Base-by-base conservation (phyloP, 164 flowering plant species). In the Malania oleifera region DNA sequence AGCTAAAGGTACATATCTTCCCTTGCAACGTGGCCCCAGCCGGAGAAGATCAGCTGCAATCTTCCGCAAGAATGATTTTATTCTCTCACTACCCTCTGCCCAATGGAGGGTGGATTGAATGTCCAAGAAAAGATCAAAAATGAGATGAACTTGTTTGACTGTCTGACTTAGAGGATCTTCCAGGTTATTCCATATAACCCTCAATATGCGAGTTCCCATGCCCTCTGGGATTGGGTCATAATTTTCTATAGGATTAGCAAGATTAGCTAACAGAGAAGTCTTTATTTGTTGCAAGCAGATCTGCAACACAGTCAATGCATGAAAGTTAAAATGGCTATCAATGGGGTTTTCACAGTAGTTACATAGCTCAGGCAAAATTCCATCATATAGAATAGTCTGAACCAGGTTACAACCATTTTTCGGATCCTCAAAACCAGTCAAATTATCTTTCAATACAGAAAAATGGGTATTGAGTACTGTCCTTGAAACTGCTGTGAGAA, bases 121-220 rank as follows among this genome's bases (percentile, higher is more conserved):
- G 52, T 91, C 99, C 58, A 95, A 68, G 38, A 88, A 82, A 41
- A 95, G 83, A 72, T 95, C 96, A 72, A 91, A 89, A 54, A 85
- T 78, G 28, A 86, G 87, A 79, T 91, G 96, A 44, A 95, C 99
- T 74, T 95, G 99, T 64, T 87, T 95, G 60, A 95, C 99, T 1
- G 97, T 90, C 78, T 95, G 99, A 69, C 83, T 95, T 53, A 95
- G 59, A n/a, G 97, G 91, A 72, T 95, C 99, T 72, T 95, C 97
- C 70, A 95, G 79, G 67, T 91, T 95, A 77, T 85, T 88, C 99
- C 99, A 95, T 63, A 95, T 78, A 34, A 91, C 85, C 68, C 75
- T 82, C 72, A 89, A 52, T 61, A 95, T 68, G 35, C 90, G 81
- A 23, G 73, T 38, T 7, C 82, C 90, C 80, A 85, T 72, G 1